Evolutionary conservation across 2,329 filamentous ascomycete species (phyloP).

Genomic region (Venturia carpophila): DNA sequence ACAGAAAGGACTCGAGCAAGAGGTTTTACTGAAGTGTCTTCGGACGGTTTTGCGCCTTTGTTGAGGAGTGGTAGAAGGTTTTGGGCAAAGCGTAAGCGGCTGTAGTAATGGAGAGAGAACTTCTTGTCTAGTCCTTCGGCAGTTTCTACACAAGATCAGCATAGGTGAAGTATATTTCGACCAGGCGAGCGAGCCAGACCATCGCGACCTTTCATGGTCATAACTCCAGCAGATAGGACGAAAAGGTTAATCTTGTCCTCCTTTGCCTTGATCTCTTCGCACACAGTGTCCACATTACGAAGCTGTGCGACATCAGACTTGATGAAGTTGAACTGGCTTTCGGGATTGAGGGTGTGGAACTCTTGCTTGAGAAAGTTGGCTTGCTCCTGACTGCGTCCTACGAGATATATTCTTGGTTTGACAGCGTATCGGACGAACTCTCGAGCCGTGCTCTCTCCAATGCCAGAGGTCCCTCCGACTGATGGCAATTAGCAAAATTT

Average conservation of each 20-base stretch:
- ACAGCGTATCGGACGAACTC: constrained; percentile 36
- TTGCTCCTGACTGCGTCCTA: constrained; percentile 35
- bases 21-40: constrained; percentile 18
- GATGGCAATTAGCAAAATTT: not conserved
- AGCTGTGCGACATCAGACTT: constrained; percentile 36
- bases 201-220: constrained; percentile 35
- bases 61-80: constrained; percentile 32
- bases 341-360: constrained; percentile 32
- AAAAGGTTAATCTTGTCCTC: constrained; percentile 49
- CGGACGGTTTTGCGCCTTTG: constrained; percentile 20
- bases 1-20: constrained; percentile 29
- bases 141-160: constrained; percentile 23
- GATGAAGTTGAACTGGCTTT: constrained; percentile 34
- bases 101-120: constrained; percentile 30
- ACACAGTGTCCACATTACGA: constrained; percentile 36
- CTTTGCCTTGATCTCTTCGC: constrained; percentile 41
- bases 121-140: constrained; percentile 31
- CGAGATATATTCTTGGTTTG: constrained; percentile 35
- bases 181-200: constrained; percentile 18
- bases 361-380: constrained; percentile 32
- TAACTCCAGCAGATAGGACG: constrained; percentile 45
- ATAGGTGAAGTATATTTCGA: not conserved
- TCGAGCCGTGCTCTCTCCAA: constrained; percentile 36
- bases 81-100: constrained; percentile 33
- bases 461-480: constrained; percentile 39